Base-by-base conservation (phyloP, 345 rosid species). In the Ceriops zippeliana region DNA sequence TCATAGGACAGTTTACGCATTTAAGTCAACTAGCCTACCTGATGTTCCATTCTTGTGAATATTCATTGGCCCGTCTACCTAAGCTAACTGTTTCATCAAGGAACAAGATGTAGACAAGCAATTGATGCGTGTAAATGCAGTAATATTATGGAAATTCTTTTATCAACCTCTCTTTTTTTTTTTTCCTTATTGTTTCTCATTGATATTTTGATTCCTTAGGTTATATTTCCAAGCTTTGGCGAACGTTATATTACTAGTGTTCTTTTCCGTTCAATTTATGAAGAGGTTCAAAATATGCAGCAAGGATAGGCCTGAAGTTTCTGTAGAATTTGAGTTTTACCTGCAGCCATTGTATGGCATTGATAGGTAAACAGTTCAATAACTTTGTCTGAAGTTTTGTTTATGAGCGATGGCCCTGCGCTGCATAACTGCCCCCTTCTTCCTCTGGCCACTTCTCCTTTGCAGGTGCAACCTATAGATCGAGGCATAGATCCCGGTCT, bases 151-250 rank as follows among this genome's bases (percentile, higher is more conserved):
- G 5, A 6, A 7, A 21, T 28, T 28, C 57, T 62, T 17, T 46
- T 58, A 10, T 63, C 38, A 69, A 57, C 52, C 11, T 24, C 21
- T 35, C 21, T 28, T 22, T 71, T 79, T 38, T 74, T 7, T 63
- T 64, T 15, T 13, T 52, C 60, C 65, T 26, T 63, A 30, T 66
- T 52, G 52, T 70, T 7, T 66, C 5, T 68, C 37, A 32, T n/a
- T 35, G 7, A 30, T 63, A 28, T 28, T 42, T 52, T 42, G 17
- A 42, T 42, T 42, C 49, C 49, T 22, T 28, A 90, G 90, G 97
- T 89, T 70, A 77, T 91, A 78, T 92, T 92, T 82, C 97, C 96
- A 24, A 90, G 98, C 85, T 86, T 87, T 75, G 96, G 97, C 0
- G 96, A 92, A 80, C 82, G 96, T 70, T 89, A 92, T 62, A 87